Base-by-base conservation (phyloP, 495 filamentous ascomycete species). In the Neurospora sublineolata region DNA sequence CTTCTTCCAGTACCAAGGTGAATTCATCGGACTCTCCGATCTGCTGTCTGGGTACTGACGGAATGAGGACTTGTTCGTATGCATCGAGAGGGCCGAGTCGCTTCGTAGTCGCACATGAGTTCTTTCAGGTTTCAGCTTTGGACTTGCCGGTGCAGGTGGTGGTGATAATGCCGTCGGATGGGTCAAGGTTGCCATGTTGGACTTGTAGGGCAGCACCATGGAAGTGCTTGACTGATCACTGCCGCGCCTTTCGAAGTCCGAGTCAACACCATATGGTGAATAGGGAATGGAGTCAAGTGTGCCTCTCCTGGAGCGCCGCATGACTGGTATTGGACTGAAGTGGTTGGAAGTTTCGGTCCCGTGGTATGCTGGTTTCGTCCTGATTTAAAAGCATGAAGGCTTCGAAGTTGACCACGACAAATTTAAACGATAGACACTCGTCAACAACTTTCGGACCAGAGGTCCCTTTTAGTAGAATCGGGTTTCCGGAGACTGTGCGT, bases 71-170 rank as follows among this genome's bases (percentile, higher is more conserved):
- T 78, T 75, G 41, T 77, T 83, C 3, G 77, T 79, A 68, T 83
- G 78, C 44, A 81, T 68, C 3, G 77, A 72, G 37, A 83, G 69
- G n/a, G 79, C 81, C n/a, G 81, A 82, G 58, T 81, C 80, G 64
- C 80, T 82, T 46, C 81, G 78, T 14, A 83, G 72, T 27, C 77
- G 78, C 33, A 77, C 23, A n/a, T 78, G 71, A 1, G 75, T 64
- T 14, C 69, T 73, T 18, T 76, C 71, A 11, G 58, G 42, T 3
- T 72, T 69, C 40, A 67, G 44, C 40, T 69, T 73, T n/a, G 70
- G 41, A 30, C 52, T 73, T 40, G 70, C 68, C 23, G 64, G 68
- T 37, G 36, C 58, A 4, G 77, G 76, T 3, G 76, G 76, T 39
- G 80, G 78, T 18, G 79, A 78, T 58, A 80, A 12, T 3, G 68